phyloP scores from a whole-genome alignment of 371 early-diverging fungal genomes.

The Mucor velutinosus region DNA sequence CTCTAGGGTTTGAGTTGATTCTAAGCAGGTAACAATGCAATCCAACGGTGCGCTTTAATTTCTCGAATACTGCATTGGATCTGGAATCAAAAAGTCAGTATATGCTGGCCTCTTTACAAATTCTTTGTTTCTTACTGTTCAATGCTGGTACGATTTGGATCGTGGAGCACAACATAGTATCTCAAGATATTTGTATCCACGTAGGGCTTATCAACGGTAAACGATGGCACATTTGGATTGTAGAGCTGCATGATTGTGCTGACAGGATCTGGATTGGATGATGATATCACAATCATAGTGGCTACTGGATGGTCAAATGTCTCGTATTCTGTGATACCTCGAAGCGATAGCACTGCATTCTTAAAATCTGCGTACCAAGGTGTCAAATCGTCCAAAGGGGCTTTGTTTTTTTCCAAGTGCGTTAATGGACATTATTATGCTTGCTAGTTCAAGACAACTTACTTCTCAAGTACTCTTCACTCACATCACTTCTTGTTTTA shows the following conservation, averaged over 20 bases:
- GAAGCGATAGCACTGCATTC: conserved; percentile 62
- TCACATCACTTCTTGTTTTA: conserved; percentile 43
- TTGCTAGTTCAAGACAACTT: conserved; percentile 16
- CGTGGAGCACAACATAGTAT: conserved; percentile 79
- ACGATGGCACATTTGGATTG: conserved; percentile 55
- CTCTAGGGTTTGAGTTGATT: conserved; percentile 55
- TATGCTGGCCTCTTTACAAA: neutral
- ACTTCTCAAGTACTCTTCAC: conserved; percentile 54
- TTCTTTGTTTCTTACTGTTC: conserved; percentile 49
- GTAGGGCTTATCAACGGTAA: conserved; percentile 66
- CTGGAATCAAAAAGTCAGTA: conserved; percentile 30
- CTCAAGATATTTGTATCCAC: conserved; percentile 68
- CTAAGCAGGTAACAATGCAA: conserved; percentile 65
- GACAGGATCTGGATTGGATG: conserved; percentile 78
- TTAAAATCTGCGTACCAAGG: conserved; percentile 92
- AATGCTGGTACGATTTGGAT: conserved; percentile 55
- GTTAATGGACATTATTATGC: neutral
- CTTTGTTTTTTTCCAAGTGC: conserved; percentile 13
- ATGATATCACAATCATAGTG: conserved; percentile 76
- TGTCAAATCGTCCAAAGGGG: conserved; percentile 52
- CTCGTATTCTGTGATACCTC: conserved; percentile 85
- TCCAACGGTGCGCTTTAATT: conserved; percentile 70
- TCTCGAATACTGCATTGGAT: conserved; percentile 58
- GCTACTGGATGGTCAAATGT: conserved; percentile 94
- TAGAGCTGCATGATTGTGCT: conserved; percentile 64